phyloP scores from a whole-genome alignment of 495 filamentous ascomycete species.

The Cetradonia linearis region DNA sequence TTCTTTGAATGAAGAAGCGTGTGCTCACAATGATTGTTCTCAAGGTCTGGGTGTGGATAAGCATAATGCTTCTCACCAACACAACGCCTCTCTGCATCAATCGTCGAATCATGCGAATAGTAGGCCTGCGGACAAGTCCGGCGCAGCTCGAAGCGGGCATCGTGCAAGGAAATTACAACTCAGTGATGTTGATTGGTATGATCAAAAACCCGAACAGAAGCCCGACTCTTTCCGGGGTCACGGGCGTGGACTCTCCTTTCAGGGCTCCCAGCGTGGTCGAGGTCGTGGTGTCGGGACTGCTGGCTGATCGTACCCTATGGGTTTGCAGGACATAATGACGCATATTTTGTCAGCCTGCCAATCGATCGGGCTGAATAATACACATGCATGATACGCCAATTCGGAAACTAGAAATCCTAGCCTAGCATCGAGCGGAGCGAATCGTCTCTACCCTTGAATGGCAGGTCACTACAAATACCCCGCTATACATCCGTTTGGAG shows the following conservation, averaged over 20 bases:
- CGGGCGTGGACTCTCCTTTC: slow-evolving; percentile 2
- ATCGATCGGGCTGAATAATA: not conserved
- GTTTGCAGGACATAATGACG: slow-evolving; percentile 22
- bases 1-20: slow-evolving; percentile 1
- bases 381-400: not conserved
- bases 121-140: slow-evolving; percentile 49
- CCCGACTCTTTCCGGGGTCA: slow-evolving; percentile 17
- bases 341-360: not conserved
- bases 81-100: slow-evolving; percentile 25
- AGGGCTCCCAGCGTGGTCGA: slow-evolving; percentile 7
- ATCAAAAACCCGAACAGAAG: slow-evolving; percentile 12
- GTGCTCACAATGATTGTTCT: slow-evolving; percentile 28
- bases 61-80: slow-evolving; percentile 20
- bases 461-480: not conserved
- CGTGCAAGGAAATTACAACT: slow-evolving; percentile 85
- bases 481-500: not conserved
- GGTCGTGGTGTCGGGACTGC: not conserved
- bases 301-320: slow-evolving; percentile 19
- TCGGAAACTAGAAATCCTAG: not conserved
- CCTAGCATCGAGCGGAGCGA: not conserved
- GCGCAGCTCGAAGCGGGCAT: slow-evolving; percentile 64
- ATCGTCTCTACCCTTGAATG: not conserved
- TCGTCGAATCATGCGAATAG: slow-evolving; percentile 19
- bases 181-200: slow-evolving; percentile 95
- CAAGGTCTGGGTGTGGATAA: slow-evolving; percentile 26